phyloP scores from a whole-genome alignment of 1,284 basidiomycete species.

The Vanrija humicola region DNA sequence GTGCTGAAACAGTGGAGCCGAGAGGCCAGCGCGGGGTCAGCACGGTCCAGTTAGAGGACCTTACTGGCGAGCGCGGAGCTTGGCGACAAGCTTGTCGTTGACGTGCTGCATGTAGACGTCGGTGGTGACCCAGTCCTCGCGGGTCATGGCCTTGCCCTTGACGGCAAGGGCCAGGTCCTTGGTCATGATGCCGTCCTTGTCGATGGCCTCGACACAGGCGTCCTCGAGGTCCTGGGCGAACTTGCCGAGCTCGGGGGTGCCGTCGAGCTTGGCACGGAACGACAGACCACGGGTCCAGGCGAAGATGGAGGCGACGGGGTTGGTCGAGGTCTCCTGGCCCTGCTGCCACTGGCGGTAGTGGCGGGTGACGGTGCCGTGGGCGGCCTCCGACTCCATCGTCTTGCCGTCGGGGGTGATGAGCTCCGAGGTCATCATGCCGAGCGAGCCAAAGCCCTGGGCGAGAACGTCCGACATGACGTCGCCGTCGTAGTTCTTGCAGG shows the following conservation, averaged over 20 bases:
- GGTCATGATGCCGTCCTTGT: constrained; percentile 87
- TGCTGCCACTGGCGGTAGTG: constrained; percentile 98
- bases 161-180: constrained; percentile 95
- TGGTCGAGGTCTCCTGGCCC: constrained; percentile 91
- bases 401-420: constrained; percentile 93
- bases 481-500: constrained; percentile 95
- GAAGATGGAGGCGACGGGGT: constrained; percentile 97
- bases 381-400: constrained; percentile 87
- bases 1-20: too few relatives aligned
- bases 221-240: constrained; percentile 82
- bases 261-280: constrained; percentile 89
- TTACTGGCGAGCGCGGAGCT: constrained; percentile 25
- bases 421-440: constrained; percentile 98
- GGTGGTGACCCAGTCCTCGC: constrained; percentile 91
- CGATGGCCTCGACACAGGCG: constrained; percentile 87
- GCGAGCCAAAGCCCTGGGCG: constrained; percentile 80
- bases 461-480: constrained; percentile 83
- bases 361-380: constrained; percentile 82
- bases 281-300: constrained; percentile 95
- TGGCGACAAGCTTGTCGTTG: constrained; percentile 37
- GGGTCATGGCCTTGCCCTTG: constrained; percentile 83
- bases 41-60: too few relatives aligned
- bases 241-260: constrained; percentile 66
- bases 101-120: constrained; percentile 87
- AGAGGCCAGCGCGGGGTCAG: too few relatives aligned